Percentiles rank a stretch among this genome's conserved stretches.
These are phyloP conservation scores for Sporisorium graminicola DNA, from an alignment of 1,284 basidiomycete genomes.

Conservation along the genomic window DNA sequence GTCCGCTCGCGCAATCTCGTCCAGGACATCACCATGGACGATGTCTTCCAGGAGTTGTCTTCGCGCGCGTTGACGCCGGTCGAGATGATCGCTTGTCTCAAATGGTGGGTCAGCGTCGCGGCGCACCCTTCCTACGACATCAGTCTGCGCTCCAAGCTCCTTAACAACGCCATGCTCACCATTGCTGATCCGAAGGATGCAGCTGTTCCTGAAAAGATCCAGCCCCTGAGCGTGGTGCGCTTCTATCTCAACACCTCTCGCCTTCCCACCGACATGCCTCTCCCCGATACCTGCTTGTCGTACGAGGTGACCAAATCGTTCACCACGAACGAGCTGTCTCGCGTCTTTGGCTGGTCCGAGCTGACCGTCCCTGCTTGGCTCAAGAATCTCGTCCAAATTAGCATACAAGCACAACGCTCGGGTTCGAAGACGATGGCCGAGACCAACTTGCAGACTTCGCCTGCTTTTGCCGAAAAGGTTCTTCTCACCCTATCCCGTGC, in stretches of 20 bases:
- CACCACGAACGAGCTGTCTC: constrained; percentile 61
- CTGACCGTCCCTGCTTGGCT: constrained; percentile 84
- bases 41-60: constrained; percentile 85
- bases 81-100: constrained; percentile 85
- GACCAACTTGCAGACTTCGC: constrained; percentile 78
- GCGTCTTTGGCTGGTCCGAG: constrained; percentile 80
- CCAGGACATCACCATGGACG: constrained; percentile 84
- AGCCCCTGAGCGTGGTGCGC: constrained; percentile 76
- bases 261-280: constrained; percentile 84
- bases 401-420: constrained; percentile 68
- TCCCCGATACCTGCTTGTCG: constrained; percentile 84
- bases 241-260: constrained; percentile 81
- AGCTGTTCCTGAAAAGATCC: constrained; percentile 47
- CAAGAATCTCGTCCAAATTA: constrained; percentile 75
- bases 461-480: constrained; percentile 85
- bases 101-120: constrained; percentile 86
- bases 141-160: constrained; percentile 60
- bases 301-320: constrained; percentile 77
- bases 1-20: constrained; percentile 80
- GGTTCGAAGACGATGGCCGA: constrained; percentile 66
- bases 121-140: constrained; percentile 69
- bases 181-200: constrained; percentile 34
- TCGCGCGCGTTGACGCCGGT: constrained; percentile 79
- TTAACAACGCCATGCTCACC: constrained; percentile 58
- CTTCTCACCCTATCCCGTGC: constrained; percentile 79